A percentile compares a stretch with the other conserved stretches of the same genome.
These are phyloP conservation scores for Fusarium compactum DNA, from an alignment of 2,329 filamentous ascomycete species.

Conservation along the genomic window DNA sequence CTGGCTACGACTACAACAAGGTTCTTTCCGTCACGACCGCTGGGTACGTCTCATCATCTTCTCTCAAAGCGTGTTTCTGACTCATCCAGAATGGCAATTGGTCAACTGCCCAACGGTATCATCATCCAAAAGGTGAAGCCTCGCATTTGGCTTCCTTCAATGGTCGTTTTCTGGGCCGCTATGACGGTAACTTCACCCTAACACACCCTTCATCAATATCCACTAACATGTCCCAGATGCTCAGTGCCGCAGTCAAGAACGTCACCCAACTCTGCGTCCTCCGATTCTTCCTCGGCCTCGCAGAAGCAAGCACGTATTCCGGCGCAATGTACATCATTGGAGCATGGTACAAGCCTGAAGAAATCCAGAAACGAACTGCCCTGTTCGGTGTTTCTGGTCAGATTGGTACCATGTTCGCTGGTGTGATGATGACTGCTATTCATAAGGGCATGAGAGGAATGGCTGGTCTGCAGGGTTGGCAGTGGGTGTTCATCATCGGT, in stretches of 20 bases:
- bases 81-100: conserved; percentile 55
- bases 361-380: conserved; percentile 69
- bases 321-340: conserved; percentile 54
- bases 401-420: conserved; percentile 69
- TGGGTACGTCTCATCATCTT: conserved; percentile 37
- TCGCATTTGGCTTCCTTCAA: conserved; percentile 68
- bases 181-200: conserved; percentile 60
- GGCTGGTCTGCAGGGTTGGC: conserved; percentile 60
- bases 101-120: conserved; percentile 68
- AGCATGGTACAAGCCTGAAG: conserved; percentile 66
- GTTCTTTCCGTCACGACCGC: conserved; percentile 44
- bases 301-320: conserved; percentile 47
- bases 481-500: conserved; percentile 55
- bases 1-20: conserved; percentile 54
- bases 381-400: conserved; percentile 70
- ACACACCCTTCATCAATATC: rapidly evolving
- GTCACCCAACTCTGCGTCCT: conserved; percentile 48
- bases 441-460: conserved; percentile 53
- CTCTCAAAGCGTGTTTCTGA: background rate
- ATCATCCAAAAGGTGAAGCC: conserved; percentile 71
- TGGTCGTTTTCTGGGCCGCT: conserved; percentile 70
- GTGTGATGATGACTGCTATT: conserved; percentile 66
- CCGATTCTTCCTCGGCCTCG: conserved; percentile 47
- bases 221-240: conserved; percentile 38
- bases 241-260: conserved; percentile 48